Base-by-base conservation (phyloP, 2,329 filamentous ascomycete species). In the Ustulina deusta region DNA sequence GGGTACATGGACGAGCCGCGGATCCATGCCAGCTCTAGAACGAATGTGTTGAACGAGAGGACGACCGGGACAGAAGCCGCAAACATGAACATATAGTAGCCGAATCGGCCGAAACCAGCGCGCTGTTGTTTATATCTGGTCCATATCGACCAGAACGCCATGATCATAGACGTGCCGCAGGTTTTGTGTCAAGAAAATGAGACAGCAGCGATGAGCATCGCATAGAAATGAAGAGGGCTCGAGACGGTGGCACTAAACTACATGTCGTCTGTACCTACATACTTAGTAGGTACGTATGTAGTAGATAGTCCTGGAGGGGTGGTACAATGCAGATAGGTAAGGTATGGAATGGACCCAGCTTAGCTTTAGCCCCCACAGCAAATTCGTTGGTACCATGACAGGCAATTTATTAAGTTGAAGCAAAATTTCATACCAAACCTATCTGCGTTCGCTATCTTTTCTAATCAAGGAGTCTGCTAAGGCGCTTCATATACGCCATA, bases 1-100 rank as follows among this genome's bases (percentile, higher is more conserved):
- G 93, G 93, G 63, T 91, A 91, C 93, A 96, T 96, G 22, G 91
- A 93, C 22, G 83, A 78, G 1, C 90, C 90, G 40, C 83, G 83
- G 67, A 92, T 86, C 65, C 81, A 80, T 3, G 85, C 85, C 51
- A 90, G 69, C 71, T 89, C 86, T 25, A 85, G 87, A 42, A 91
- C 84, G 73, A 89, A 83, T 38, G 85, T 81, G 73, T 90, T 87
- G 80, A 91, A 85, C 78, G 86, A 87, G 65, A 89, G 84, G 56
- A 87, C 80, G 15, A 87, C 84, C 0, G 90, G 90, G 27, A 91
- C 78, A 86, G 89, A 91, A 27, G 87, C 86, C 59, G 85, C 84
- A 67, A 89, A 81, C 56, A 83, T 82, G 70, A 89, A 78, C 56
- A 87, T 79, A 65, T 83, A 83, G 69, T 80, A 81, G 10, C 81